Base-by-base conservation (phyloP, 1,284 basidiomycete genomes). In the Cryptococcus floricola region DNA sequence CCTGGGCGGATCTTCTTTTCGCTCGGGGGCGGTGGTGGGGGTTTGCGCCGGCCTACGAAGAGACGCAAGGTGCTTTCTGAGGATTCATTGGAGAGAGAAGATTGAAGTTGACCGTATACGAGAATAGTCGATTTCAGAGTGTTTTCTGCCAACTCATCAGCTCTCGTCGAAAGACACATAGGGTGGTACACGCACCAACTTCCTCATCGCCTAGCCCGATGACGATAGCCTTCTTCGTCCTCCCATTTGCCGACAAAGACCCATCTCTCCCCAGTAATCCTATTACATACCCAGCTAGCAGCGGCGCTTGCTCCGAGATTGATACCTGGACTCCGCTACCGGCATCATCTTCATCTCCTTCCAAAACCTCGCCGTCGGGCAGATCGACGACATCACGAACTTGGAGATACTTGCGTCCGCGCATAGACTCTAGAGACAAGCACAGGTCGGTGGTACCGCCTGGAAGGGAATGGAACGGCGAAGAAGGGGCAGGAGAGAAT, bases 351-450 rank as follows among this genome's bases (percentile, higher is more conserved):
- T 61, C 62, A 8, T 37, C 53, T 16, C 56, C 54, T 5, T 75
- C 76, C 5, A 73, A 48, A 6, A 67, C 43, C 13, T 74, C 74
- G 16, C 67, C 65, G 16, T 65, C 66, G 0, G 58, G 50, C 18
- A 75, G 51, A 34, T 69, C 58, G 27, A 70, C 62, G 6, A 74
- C 47, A 1, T 68, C 70, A 23, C 72, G 59, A 0, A 76, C 62
- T 28, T 71, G 66, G 10, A 77, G 62, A 18, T 67, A 70, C 54
- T 72, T 74, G 18, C 75, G 59, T 0, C 76, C 76, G 41, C 73
- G 57, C 67, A 76, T 68, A 3, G 70, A 72, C 57, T 77, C 76
- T 27, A 77, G 66, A n/a, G 74, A 75, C 2, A 77, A 63, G 48
- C 74, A 76, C 5, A 77, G 57, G 60, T 77, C 76, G 0, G 73